Evolutionary conservation across 2,329 filamentous ascomycete species (phyloP).

Genomic region (Metarhizium rileyi): DNA sequence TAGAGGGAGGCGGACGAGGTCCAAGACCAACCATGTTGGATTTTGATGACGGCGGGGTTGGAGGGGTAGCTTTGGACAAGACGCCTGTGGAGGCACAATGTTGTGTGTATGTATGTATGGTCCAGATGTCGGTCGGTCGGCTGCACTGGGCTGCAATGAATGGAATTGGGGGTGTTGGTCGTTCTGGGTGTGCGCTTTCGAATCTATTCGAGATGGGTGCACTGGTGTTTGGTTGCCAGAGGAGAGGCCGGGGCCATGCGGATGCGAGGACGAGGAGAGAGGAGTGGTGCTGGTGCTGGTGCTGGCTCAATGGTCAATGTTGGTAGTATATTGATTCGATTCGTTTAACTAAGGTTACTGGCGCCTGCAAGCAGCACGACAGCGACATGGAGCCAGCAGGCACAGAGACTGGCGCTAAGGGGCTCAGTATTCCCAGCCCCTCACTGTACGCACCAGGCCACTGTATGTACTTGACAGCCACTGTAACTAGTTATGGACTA

Average conservation of each 20-base stretch:
- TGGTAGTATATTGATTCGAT: too few relatives aligned
- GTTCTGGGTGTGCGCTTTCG: not conserved
- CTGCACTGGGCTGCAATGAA: not conserved
- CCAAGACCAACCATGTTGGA: slow-evolving; percentile 41
- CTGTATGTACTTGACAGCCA: too few relatives aligned
- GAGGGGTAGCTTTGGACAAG: slow-evolving; percentile 21
- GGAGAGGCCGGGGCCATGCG: not conserved
- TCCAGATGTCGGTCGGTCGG: slow-evolving; percentile 6
- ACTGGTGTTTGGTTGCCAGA: not conserved
- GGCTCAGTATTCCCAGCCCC: too few relatives aligned
- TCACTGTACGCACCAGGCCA: too few relatives aligned
- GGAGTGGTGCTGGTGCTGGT: not conserved
- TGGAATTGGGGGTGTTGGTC: not conserved
- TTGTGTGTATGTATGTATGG: too few relatives aligned
- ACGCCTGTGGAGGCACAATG: slow-evolving; percentile 7
- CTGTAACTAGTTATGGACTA: too few relatives aligned
- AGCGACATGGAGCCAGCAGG: too few relatives aligned
- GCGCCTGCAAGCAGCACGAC: too few relatives aligned
- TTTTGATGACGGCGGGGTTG: slow-evolving; percentile 22
- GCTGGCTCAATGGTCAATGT: not conserved
- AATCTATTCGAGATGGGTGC: not conserved
- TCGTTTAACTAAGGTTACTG: too few relatives aligned
- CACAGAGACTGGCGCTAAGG: too few relatives aligned
- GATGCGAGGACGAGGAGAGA: not conserved
- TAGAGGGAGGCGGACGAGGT: slow-evolving; percentile 39